These are phyloP conservation scores for Pelargonium hybrid DNA, from an alignment of 441 rosid species.

Conservation along the genomic window DNA sequence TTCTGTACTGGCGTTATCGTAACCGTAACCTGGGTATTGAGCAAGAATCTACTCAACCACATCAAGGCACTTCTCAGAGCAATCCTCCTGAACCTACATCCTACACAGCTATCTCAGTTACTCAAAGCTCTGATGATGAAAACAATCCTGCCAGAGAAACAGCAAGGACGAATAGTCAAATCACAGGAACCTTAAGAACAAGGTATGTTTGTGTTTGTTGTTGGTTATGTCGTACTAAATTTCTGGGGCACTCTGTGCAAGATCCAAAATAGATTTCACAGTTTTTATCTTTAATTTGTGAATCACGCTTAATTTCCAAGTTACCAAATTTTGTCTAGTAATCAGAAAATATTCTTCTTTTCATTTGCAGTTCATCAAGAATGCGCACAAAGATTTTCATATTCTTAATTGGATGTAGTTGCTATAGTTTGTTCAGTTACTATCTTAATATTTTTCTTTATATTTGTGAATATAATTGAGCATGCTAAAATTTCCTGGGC, in stretches of 20 bases:
- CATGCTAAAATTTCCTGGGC: too few species aligned
- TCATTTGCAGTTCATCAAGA: neutral
- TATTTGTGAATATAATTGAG: too few species aligned
- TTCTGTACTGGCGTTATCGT: conserved; percentile 72
- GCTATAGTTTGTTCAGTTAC: too few species aligned
- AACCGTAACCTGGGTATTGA: conserved; percentile 48
- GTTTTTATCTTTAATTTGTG: too few species aligned
- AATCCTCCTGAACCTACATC: conserved; percentile 39
- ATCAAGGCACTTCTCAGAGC: conserved; percentile 35
- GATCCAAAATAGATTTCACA: too few species aligned
- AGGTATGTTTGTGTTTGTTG: conserved; percentile 30
- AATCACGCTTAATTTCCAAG: too few species aligned
- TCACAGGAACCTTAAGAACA: conserved; percentile 33
- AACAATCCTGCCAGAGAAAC: conserved; percentile 23
- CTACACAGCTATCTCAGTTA: conserved; percentile 49
- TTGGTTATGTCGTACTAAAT: neutral
- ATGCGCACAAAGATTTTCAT: too few species aligned
- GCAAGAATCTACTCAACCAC: conserved; percentile 50
- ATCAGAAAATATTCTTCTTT: too few species aligned
- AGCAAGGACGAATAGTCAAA: conserved; percentile 28
- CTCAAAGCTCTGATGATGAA: conserved; percentile 51
- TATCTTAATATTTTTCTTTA: too few species aligned
- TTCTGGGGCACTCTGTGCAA: neutral
- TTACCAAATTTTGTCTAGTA: too few species aligned
- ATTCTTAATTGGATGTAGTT: too few species aligned